These are phyloP conservation scores for Entomortierella chlamydospora DNA, from an alignment of 192 early-diverging fungal species.

Conservation along the genomic window DNA sequence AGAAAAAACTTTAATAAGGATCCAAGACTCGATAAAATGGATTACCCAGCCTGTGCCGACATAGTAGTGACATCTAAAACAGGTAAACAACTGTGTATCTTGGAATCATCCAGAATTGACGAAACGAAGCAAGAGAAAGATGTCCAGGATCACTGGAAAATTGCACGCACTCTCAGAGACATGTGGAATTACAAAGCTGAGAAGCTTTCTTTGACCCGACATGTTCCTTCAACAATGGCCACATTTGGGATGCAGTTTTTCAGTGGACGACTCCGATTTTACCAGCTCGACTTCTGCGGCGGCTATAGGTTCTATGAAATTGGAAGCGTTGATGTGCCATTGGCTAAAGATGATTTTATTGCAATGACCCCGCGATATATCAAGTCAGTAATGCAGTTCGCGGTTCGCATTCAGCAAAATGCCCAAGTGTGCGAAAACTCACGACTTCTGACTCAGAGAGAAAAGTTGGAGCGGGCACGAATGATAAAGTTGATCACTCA, in stretches of 20 bases:
- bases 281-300: too few species aligned
- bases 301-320: too few species aligned
- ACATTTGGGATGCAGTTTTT: neutral
- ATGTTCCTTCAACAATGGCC: neutral
- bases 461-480: too few species aligned
- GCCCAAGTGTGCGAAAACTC: too few species aligned
- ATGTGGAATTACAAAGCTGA: neutral
- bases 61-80: neutral
- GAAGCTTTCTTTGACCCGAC: neutral
- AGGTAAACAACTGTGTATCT: neutral
- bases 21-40: neutral
- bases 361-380: too few species aligned
- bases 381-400: too few species aligned
- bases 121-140: constrained; percentile 2
- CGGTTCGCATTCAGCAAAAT: too few species aligned
- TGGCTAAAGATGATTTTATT: too few species aligned
- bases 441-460: too few species aligned
- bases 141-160: neutral
- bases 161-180: neutral
- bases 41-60: neutral
- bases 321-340: too few species aligned
- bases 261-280: too few species aligned
- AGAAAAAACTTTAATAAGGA: neutral
- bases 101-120: constrained; percentile 1
- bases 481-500: too few species aligned